Conservation (phyloP, 2,329 filamentous ascomycete species). For the Macrophomina tecta region DNA sequence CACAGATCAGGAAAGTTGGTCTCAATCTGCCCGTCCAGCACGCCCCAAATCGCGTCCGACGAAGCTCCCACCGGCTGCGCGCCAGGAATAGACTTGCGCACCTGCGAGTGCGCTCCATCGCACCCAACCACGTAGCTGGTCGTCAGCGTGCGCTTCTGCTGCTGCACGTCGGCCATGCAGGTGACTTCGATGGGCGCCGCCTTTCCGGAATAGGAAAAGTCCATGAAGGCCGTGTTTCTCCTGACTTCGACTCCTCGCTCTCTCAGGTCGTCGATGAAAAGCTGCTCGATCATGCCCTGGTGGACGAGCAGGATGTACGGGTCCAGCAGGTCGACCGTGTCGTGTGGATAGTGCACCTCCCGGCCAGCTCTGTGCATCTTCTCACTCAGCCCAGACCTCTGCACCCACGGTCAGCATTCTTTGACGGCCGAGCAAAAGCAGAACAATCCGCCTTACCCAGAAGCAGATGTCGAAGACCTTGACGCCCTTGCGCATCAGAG, state of each 20-base stretch:
- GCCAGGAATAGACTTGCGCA: conserved; percentile 62
- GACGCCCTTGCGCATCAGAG: conserved; percentile 69
- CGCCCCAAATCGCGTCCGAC: conserved; percentile 70
- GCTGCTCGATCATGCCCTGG: conserved; percentile 76
- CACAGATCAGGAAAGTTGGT: conserved; percentile 78
- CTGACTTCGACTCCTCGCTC: conserved; percentile 68
- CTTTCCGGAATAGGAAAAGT: conserved; percentile 52
- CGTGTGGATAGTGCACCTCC: conserved; percentile 68
- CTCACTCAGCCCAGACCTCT: conserved; percentile 43
- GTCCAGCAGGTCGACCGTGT: conserved; percentile 56
- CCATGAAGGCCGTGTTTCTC: conserved; percentile 67
- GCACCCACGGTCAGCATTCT: not conserved
- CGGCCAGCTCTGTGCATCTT: conserved; percentile 66
- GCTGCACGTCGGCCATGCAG: conserved; percentile 47
- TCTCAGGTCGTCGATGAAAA: conserved; percentile 72
- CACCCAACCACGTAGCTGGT: conserved; percentile 73
- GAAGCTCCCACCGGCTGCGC: conserved; percentile 55
- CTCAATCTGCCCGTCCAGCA: conserved; percentile 72
- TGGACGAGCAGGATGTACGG: conserved; percentile 65
- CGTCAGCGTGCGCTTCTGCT: conserved; percentile 53
- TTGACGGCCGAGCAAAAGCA: not conserved
- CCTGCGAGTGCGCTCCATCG: conserved; percentile 74
- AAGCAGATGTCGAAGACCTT: conserved; percentile 77
- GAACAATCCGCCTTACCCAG: conserved; percentile 57
- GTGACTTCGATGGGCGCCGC: conserved; percentile 49